Percentiles rank a stretch among this genome's conserved stretches.
These are phyloP conservation scores for Urostyla sp. DNA, from an alignment of 73 alveolate genomes.

Conservation along the genomic window DNA sequence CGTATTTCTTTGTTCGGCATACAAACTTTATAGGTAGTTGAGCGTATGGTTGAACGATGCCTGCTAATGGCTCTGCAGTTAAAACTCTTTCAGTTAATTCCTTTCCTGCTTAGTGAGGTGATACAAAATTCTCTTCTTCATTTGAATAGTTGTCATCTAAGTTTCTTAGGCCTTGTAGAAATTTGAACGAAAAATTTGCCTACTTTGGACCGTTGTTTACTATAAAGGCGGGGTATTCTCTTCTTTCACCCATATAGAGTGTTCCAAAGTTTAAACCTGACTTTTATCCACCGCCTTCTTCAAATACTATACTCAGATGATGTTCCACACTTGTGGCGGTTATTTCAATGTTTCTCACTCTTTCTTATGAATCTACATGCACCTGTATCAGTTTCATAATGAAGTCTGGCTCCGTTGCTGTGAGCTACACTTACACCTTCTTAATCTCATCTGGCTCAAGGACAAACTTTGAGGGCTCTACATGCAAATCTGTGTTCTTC, in stretches of 20 bases:
- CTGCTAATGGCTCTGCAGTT: conserved; percentile 94
- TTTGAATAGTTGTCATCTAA: conserved; percentile 76
- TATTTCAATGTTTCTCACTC: conserved; percentile 93
- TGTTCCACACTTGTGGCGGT: conserved; percentile 97
- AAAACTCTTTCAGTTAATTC: conserved; percentile 95
- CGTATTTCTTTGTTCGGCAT: conserved; percentile 88
- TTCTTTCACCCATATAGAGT: conserved; percentile 94
- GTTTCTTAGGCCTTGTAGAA: conserved; percentile 88
- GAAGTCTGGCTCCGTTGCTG: conserved; percentile 95
- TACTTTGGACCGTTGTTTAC: conserved; percentile 97
- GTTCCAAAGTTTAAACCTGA: conserved; percentile 96
- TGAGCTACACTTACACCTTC: conserved; percentile 81
- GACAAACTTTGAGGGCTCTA: conserved; percentile 90
- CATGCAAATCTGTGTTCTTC: conserved; percentile 82
- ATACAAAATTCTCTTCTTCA: conserved; percentile 87
- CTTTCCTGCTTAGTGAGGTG: conserved; percentile 95
- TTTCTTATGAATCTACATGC: conserved; percentile 91
- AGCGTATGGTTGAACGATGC: conserved; percentile 92
- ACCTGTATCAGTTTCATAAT: conserved; percentile 95
- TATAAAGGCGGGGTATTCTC: conserved; percentile 91
- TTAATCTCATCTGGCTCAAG: conserved; percentile 87
- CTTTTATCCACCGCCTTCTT: conserved; percentile 93
- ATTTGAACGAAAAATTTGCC: conserved; percentile 83
- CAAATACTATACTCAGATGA: conserved; percentile 82
- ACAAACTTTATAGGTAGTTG: conserved; percentile 88